phyloP scores from a whole-genome alignment of 495 filamentous ascomycete species.

The Xylaria palmicola region DNA sequence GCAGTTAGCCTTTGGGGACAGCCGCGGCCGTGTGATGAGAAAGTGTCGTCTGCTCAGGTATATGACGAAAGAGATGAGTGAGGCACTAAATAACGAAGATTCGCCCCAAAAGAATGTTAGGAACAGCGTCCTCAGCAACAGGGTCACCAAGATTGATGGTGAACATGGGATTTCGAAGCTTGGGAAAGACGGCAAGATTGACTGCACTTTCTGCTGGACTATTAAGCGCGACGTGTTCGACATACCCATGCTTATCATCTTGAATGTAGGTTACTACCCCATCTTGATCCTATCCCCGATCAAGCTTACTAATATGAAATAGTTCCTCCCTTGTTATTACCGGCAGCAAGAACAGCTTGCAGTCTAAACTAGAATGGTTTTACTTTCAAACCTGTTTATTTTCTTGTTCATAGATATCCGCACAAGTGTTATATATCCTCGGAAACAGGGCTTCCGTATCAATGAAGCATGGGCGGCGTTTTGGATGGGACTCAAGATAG shows the following conservation, averaged over 20 bases:
- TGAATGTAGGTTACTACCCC: conserved; percentile 72
- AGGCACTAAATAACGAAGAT: conserved; percentile 28
- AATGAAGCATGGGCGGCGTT: conserved; percentile 35
- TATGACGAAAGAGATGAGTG: conserved; percentile 64
- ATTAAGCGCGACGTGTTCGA: conserved; percentile 97
- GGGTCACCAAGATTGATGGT: conserved; percentile 64
- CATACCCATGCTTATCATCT: conserved; percentile 96
- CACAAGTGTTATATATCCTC: conserved; percentile 11
- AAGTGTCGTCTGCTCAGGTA: conserved; percentile 90
- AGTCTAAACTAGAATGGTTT: conserved; percentile 30
- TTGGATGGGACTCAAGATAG: conserved; percentile 28
- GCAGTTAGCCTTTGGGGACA: conserved; percentile 84
- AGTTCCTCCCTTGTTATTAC: conserved; percentile 55
- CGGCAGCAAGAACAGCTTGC: conserved; percentile 48
- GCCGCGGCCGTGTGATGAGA: conserved; percentile 75
- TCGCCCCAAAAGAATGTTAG: conserved; percentile 41
- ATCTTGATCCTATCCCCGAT: not conserved
- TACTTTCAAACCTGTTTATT: conserved; percentile 1
- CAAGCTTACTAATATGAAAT: conserved; percentile 19
- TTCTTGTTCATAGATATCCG: conserved; percentile 14
- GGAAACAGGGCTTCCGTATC: conserved; percentile 14
- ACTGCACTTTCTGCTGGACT: conserved; percentile 94
- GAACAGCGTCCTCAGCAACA: conserved; percentile 50
- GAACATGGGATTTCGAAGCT: conserved; percentile 75
- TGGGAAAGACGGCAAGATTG: conserved; percentile 84